Evolutionary conservation across 2,329 filamentous ascomycete species (phyloP), one percentile per base, ranked within the genome.

Genomic region (Aspergillus fischeri): DNA sequence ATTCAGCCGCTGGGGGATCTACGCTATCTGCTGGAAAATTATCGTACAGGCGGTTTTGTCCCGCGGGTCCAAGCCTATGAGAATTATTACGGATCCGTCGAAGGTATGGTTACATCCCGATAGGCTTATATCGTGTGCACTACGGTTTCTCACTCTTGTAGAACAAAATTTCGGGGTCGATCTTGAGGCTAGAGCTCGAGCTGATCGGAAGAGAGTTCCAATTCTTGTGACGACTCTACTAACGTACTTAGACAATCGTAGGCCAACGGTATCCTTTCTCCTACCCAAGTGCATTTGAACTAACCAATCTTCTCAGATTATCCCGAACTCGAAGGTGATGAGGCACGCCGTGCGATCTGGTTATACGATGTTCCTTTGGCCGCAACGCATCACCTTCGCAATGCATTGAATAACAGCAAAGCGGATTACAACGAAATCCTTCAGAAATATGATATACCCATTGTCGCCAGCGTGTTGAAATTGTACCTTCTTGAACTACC

Each of bases 161-260:
- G 92, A 97, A 71, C 92, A 97, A 81, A 96, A 91, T 0, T 99
- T 97, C 71, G 94, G 95, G 63, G 92, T 99, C 55, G 95, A 99
- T 70, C 85, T 99, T n/a, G 94, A 99, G 77, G 92, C 93, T 41
- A 84, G 94, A 64, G 94, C 94, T 49, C 84, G 93, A 64, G 92
- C 91, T 52, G 94, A 99, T 75, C 89, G 92, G 74, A 99, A 99
- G 78, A 89, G 94, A 51, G 94, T 99, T 24, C 94, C 94, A 20
- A 81, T 95, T 59, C 86, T 99, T 63, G 86, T 99, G 60, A 99
- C 94, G 1, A 92, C 91, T 0, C 88, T 99, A 55, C 81, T 99
- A 67, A 97, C 91, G 5, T 99, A 95, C 75, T 83, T 99, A 41
- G 94, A 99, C 74, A 91, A 96, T 67, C 91, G 79, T 81, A 72